A percentile compares a stretch with the other conserved stretches of the same genome.
Conservation (phyloP, 2,329 filamentous ascomycete genomes). For the Cercospora berteroae region DNA sequence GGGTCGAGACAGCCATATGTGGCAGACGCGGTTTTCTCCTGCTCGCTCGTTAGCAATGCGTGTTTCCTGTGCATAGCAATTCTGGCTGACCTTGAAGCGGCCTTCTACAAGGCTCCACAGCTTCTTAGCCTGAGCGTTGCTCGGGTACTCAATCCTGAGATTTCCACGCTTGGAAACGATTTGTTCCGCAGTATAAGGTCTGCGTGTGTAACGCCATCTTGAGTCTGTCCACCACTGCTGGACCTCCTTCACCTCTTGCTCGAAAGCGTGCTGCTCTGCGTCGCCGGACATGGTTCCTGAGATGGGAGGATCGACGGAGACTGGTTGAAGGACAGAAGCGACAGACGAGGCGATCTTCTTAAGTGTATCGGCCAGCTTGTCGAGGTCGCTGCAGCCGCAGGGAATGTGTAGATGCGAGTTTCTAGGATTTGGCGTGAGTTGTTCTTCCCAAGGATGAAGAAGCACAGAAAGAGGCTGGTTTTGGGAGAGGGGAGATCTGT, state of each 20-base stretch:
- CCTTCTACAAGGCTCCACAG: conserved; percentile 85
- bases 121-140: conserved; percentile 88
- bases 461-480: conserved; percentile 15
- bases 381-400: conserved; percentile 8
- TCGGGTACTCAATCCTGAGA: conserved; percentile 86
- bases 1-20: conserved; percentile 97
- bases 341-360: conserved; percentile 36
- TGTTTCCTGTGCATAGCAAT: not conserved
- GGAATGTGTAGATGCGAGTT: not conserved
- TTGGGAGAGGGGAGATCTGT: conserved; percentile 22
- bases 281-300: conserved; percentile 40
- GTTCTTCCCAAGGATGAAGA: conserved; percentile 5
- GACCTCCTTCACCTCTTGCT: conserved; percentile 79
- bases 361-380: conserved; percentile 38
- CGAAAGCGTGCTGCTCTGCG: conserved; percentile 71
- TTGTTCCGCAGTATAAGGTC: conserved; percentile 92
- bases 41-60: conserved; percentile 1
- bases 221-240: conserved; percentile 93
- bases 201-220: conserved; percentile 88
- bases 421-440: not conserved
- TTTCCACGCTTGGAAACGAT: conserved; percentile 94
- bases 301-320: conserved; percentile 29
- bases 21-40: conserved; percentile 83
- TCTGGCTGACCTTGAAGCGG: conserved; percentile 70
- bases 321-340: conserved; percentile 31